Base-by-base conservation (phyloP, 2,329 filamentous ascomycete species). In the Colletotrichum orchidophilum region DNA sequence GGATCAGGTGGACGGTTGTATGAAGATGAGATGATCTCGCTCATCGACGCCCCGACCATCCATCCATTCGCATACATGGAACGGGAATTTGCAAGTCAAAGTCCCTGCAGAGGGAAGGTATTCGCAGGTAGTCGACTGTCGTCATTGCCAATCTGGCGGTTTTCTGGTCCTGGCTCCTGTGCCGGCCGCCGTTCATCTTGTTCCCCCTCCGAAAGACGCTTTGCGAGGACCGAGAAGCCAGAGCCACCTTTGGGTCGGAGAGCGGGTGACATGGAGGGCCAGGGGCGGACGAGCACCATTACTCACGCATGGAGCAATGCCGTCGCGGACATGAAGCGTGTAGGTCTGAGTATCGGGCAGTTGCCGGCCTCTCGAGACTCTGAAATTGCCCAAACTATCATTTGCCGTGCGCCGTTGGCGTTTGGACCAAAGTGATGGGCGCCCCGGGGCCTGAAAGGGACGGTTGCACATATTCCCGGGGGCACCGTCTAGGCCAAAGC, bases 341-440 rank as follows among this genome's bases (percentile, higher is more conserved):
- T 54, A 50, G 68, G 66, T 72, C 61, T 54, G 70, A 70, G 66
- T 49, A 72, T 65, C 60, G 70, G 66, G 55, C 70, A 65, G 59
- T 50, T 8, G 66, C 53, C 65, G 60, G 66, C 60, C 54, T 63
- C 59, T 50, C 53, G 64, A 52, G 53, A 63, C 59, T 7, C 35
- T 68, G 64, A 52, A 46, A 63, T 46, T 7, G 33, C 63, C 46
- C 42, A 59, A 68, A 63, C 46, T 54, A 49, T 33, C 39, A 49
- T 65, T 35, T 70, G 66, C 66, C 55, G 70, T 70, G 70, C 70
- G 49, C 66, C 66, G 60, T 65, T 50, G 66, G 66, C 42, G 60
- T 70, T 69, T 69, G 46, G 70, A 42, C 65, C 66, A 60, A 46
- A 61, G 60, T 61, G 66, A 66, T 54, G 59, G 70, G 27, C 35